Evolutionary conservation across 2,329 filamentous ascomycete species (phyloP).

Genomic region (Stachybotrys chartarum): DNA sequence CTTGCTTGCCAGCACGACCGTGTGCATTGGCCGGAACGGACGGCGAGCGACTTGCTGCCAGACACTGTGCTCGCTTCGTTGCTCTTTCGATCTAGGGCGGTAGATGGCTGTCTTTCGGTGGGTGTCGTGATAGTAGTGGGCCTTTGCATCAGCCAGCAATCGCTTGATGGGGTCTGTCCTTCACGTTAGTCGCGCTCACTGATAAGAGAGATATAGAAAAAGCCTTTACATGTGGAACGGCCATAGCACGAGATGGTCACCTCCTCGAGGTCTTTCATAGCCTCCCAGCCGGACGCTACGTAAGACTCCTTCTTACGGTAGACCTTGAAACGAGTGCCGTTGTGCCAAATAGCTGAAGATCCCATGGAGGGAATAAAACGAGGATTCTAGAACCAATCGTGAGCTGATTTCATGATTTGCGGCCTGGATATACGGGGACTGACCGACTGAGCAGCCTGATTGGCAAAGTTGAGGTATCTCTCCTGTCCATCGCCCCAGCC

Average conservation of each 20-base stretch:
- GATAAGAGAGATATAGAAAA: background rate
- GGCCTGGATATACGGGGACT: background rate
- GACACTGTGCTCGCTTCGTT: constrained; percentile 36
- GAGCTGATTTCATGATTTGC: no score
- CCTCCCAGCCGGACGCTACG: constrained; percentile 21
- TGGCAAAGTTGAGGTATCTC: constrained; percentile 51
- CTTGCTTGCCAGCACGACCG: constrained; percentile 62
- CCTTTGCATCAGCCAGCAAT: constrained; percentile 46
- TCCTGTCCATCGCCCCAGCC: constrained; percentile 28
- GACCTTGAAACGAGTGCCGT: constrained; percentile 41
- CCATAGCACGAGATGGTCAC: constrained; percentile 49
- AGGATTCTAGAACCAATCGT: constrained; percentile 26
- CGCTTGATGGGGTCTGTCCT: constrained; percentile 43
- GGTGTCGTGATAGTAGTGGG: constrained; percentile 42
- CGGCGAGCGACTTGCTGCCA: constrained; percentile 55
- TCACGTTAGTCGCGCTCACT: background rate
- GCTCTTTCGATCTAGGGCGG: constrained; percentile 38
- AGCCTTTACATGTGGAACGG: constrained; percentile 25
- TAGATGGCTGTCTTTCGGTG: constrained; percentile 52
- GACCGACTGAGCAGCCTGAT: constrained; percentile 43
- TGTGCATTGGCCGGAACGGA: constrained; percentile 64
- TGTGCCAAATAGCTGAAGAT: constrained; percentile 46
- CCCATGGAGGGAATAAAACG: constrained; percentile 49
- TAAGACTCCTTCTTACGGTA: constrained; percentile 36
- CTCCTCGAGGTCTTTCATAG: constrained; percentile 44